Base-by-base conservation (phyloP, 2,329 filamentous ascomycete genomes). In the Aplosporella prunicola region DNA sequence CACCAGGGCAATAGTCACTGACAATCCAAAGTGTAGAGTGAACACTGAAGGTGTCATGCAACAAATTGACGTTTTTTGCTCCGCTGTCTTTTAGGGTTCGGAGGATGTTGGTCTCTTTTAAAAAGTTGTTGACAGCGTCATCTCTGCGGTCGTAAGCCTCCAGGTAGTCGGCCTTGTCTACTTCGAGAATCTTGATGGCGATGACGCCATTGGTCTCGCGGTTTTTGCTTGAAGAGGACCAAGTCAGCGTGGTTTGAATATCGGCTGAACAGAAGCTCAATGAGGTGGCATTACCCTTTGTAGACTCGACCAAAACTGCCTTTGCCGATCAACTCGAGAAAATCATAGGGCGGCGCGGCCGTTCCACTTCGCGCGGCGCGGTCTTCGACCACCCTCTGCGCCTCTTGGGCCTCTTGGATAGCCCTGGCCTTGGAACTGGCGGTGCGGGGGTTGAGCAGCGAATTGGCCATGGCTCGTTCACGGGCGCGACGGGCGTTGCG, bases 1-100 rank as follows among this genome's bases (percentile, higher is more conserved):
- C 85, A 44, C 85, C 85, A 5, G 81, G 82, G 50, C 84, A 88
- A 57, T 88, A 87, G 61, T 91, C 83, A 42, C 82, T 88, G 39
- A 91, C 76, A 66, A 91, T 84, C 85, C 85, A 93, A 64, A 93
- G 79, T 43, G 84, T 76, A 48, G 82, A 78, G 27, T 82, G 81
- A 24, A 89, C 76, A 7, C 82, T 77, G 14, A 88, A 69, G 4
- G 82, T 82, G 47, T 88, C 83, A 48, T 88, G 78, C 35, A 89
- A 80, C 48, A 79, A 73, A 55, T 89, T 91, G 61, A 93, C 78
- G 56, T 91, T 91, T 52, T 89, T 89, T 13, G 83, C 83, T 32
- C 78, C 80, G 46, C 72, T 81, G 47, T 84, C 79, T 51, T 80
- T 78, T 35, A 93, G 68, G 41, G 82, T 67, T 50, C 83, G 77